A percentile compares a stretch with the other conserved stretches of the same genome.
These are phyloP conservation scores for Triticum turgidum DNA, from an alignment of 176 grass and related monocot genomes.

Conservation along the genomic window DNA sequence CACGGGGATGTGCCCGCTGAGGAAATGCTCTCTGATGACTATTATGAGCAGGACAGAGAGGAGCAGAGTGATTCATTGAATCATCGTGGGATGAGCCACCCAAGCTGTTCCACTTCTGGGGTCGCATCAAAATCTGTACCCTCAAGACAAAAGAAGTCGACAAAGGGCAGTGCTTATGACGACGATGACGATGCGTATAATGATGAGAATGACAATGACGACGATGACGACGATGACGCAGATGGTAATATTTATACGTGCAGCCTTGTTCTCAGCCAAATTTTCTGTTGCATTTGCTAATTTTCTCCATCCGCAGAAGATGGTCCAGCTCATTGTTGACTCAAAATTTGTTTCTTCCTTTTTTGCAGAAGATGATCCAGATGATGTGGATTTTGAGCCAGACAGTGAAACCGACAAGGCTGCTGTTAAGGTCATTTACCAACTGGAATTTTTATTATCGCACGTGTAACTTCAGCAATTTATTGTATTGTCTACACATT, in stretches of 20 bases:
- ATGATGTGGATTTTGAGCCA: constrained; percentile 97
- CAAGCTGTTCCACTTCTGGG: constrained; percentile 58
- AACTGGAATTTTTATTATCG: background rate
- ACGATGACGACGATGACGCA: constrained; percentile 39
- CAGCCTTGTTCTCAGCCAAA: constrained; percentile 5
- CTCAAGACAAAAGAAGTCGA: constrained; percentile 53
- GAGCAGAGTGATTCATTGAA: constrained; percentile 72
- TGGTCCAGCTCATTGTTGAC: constrained; percentile 7
- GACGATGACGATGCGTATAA: constrained; percentile 46
- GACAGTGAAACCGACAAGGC: constrained; percentile 82
- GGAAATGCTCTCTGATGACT: constrained; percentile 95
- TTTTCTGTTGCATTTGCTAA: constrained; percentile 2
- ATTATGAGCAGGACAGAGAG: constrained; percentile 90
- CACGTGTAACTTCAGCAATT: constrained; percentile 14
- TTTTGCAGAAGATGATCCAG: constrained; percentile 91
- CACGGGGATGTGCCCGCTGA: constrained; percentile 69
- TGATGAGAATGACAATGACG: constrained; percentile 59
- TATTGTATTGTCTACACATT: constrained; percentile 30
- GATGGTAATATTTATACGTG: constrained; percentile 68
- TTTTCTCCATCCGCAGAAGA: constrained; percentile 15
- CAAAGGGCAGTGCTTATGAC: constrained; percentile 56
- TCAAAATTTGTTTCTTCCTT: constrained; percentile 30
- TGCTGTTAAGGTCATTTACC: constrained; percentile 62
- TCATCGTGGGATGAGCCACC: constrained; percentile 45
- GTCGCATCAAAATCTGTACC: constrained; percentile 45